Base-by-base conservation (phyloP, 768 basidiomycete genomes). In the Neoboletus subvelutipes region DNA sequence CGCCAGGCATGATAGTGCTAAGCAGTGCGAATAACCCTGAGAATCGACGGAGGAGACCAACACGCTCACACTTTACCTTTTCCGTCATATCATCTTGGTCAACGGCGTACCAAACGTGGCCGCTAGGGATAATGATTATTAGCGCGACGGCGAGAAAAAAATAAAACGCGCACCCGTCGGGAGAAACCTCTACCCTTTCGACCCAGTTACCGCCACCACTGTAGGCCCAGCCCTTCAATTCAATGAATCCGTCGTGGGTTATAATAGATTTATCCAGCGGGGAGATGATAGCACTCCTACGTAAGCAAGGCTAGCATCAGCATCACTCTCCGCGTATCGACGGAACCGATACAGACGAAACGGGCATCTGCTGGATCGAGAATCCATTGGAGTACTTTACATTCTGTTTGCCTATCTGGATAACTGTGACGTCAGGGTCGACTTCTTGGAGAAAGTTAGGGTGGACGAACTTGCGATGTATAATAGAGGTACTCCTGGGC, bases 351-450 rank as follows among this genome's bases (percentile, higher is more conserved):
- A 75, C 80, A 31, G 41, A 81, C 79, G 82, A 83, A 7, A 83
- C 82, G 3, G 81, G 82, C 81, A 83, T 83, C 50, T 80, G 76
- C 58, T 79, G 77, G 57, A 83, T 83, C 5, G 80, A 80, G 64
- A 83, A 83, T 5, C 82, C 82, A 62, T 79, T 81, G 26, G 80
- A 81, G 50, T 78, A 79, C 57, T 75, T 76, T 6, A 70, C 67
- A 56, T 83, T 83, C 55, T 83, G 80, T 66, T 83, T 83, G 22
- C 81, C 55, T 2, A 54, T 62, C 61, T 62, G 15, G 9, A 52
- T 34, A 7, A 1, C 11, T 5, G 2, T 24, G 9, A 6, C 15
- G 28, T 61, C 50, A 47, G 31, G 5, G 37, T 10, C 8, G 26
- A 29, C n/a, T 28, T 15, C n/a, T 29, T 29, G 9, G n/a, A 4